Evolutionary conservation across 2,329 filamentous ascomycete genomes (phyloP), one percentile per base, ranked within the genome.

Genomic region (Fusarium buxicola): DNA sequence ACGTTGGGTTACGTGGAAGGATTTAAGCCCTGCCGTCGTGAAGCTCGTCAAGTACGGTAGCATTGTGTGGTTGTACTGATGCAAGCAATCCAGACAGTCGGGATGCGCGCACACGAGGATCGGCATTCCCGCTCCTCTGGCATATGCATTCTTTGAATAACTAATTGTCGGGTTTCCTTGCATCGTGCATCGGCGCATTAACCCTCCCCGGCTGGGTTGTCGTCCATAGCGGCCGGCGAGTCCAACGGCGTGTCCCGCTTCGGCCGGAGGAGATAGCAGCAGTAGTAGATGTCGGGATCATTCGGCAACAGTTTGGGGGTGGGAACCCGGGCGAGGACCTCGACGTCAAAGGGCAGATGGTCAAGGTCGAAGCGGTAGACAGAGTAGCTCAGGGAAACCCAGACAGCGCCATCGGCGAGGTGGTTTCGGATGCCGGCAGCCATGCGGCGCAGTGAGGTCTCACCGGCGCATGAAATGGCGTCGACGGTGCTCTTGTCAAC

Each of bases 401-500:
- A 84, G 12, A 78, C 55, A 1, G 78, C 80, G 5, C 62, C 73
- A 0, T 74, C 69, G 1, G 69, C 69, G 12, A 84, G 69, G 47
- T 69, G 74, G 10, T 58, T 54, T 15, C 68, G 69, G 10, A 84
- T 74, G 1, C 75, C 67, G 9, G 66, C 35, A 5, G 73, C 74
- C 80, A 84, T 82, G 2, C 69, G 61, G 24, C 72, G 58, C 2
- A 83, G 41, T 2, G 74, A 68, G 7, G 69, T 73, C 4, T 73
- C 72, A 7, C 78, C 81, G 12, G 74, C 80, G 38, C 82, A 84
- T 1, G 81, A 76, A 5, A 84, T 71, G 3, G 81, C 81, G 39
- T 84, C 82, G 5, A 69, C 78, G 1, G 82, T 82, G 69, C 81
- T 78, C 66, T 84, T 84, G 65, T 84, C 82, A 12, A 84, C 55